phyloP scores from a whole-genome alignment of 352 stramenopile species.

The Phytophthora cactorum region DNA sequence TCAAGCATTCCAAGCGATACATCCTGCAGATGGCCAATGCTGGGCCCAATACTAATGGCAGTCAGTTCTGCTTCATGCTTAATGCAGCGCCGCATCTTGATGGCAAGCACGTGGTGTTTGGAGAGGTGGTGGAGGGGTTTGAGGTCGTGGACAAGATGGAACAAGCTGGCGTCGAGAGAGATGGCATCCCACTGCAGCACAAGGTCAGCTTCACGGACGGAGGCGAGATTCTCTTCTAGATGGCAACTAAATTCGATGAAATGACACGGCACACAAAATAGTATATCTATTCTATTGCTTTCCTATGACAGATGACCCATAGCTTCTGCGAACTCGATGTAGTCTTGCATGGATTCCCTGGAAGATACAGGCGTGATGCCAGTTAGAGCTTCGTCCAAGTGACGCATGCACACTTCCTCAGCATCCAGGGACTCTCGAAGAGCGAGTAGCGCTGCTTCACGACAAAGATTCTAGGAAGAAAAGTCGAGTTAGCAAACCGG shows the following conservation, averaged over 20 bases:
- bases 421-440: constrained; percentile 75
- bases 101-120: constrained; percentile 87
- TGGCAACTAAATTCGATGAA: not conserved
- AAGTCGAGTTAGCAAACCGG: not conserved
- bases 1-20: constrained; percentile 84
- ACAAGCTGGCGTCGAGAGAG: constrained; percentile 56
- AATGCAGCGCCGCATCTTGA: constrained; percentile 74
- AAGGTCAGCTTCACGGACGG: constrained; percentile 80
- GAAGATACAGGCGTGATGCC: constrained; percentile 66
- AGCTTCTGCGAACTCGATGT: constrained; percentile 61
- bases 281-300: constrained; percentile 21
- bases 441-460: constrained; percentile 78
- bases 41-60: constrained; percentile 97
- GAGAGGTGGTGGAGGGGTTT: constrained; percentile 86
- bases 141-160: constrained; percentile 88
- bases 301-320: constrained; percentile 63
- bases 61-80: constrained; percentile 99
- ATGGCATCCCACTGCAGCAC: constrained; percentile 72
- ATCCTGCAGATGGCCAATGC: constrained; percentile 98
- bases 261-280: too few species aligned
- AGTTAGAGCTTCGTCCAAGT: constrained; percentile 64
- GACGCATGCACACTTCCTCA: constrained; percentile 53
- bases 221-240: constrained; percentile 67
- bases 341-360: constrained; percentile 55
- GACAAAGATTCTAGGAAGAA: constrained; percentile 78